Evolutionary conservation across 106 monocot genomes (phyloP), one percentile per base, ranked within the genome.

Genomic region (Acorus calamus): DNA sequence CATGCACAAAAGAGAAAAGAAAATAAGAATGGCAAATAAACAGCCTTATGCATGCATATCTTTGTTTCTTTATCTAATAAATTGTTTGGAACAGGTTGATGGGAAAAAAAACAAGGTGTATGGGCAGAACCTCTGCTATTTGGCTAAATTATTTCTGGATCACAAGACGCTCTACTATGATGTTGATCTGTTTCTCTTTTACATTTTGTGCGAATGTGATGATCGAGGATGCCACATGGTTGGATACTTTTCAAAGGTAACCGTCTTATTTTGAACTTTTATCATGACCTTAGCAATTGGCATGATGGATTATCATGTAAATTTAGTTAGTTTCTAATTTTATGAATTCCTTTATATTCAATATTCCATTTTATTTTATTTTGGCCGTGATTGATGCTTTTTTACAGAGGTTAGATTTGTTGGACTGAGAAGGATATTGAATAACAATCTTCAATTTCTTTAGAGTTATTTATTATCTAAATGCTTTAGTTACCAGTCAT

Each of bases 81-180:
- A 9, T 6, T 13, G 43, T 48, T 62, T 72, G 2, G 47, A 55
- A 63, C 80, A 96, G 94, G 94, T 96, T 67, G 94, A 96, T 78
- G 94, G 94, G 60, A 96, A 96, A 76, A 96, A 96, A 78, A 96
- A 96, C 70, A 96, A 96, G 69, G 94, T 96, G 52, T 96, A 96
- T 65, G 87, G 82, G 44, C 94, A 96, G 49, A 96, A 96, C 73
- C 79, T 96, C 44, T 96, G 94, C 69, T 96, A 96, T 65, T 68
- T 96, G 75, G 94, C 94, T 11, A 96, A 96, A 78, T 69, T 96
- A 55, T 96, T 96, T 81, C 90, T 96, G 53, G 94, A 96, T 67
- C 94, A 96, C 75, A 96, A 96, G 72, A 90, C 94, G 10, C 90
- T 96, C 50, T 96, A 96, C 53, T 96, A 90, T 56, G 93, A 94